phyloP scores from a whole-genome alignment of 768 basidiomycete species.

The Mycena alexandri region DNA sequence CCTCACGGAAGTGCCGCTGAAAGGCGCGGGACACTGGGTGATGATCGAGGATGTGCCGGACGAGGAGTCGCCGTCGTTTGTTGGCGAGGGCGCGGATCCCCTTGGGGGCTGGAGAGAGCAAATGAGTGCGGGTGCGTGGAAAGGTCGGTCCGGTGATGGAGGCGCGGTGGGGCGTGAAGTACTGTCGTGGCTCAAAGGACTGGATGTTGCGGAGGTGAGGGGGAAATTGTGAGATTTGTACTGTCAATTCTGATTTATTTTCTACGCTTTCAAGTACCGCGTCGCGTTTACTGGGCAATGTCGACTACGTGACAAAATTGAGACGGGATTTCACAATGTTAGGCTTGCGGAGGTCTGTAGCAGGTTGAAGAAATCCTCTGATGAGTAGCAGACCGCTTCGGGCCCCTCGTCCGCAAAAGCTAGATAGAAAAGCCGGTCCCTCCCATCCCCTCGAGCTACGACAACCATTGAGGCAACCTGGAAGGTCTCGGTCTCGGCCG shows the following conservation, averaged over 20 bases:
- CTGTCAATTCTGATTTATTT: no score
- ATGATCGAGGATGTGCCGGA: slow-evolving; percentile 62
- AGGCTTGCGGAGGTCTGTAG: background rate
- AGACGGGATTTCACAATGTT: no score
- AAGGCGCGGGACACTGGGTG: slow-evolving; percentile 77
- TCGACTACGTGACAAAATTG: no score
- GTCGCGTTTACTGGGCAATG: no score
- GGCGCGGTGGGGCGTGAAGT: slow-evolving; percentile 32
- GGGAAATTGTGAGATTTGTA: slow-evolving; percentile 9
- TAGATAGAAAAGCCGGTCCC: background rate
- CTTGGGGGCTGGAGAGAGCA: slow-evolving; percentile 20
- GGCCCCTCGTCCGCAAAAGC: background rate
- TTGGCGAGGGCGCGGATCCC: slow-evolving; percentile 18
- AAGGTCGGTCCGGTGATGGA: slow-evolving; percentile 23
- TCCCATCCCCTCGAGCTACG: background rate
- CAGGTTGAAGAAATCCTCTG: background rate
- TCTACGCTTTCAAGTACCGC: no score
- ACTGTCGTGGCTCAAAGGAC: slow-evolving; percentile 11
- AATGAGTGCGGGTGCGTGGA: slow-evolving; percentile 25
- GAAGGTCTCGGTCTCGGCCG: background rate
- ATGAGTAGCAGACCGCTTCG: background rate
- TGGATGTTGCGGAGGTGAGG: background rate
- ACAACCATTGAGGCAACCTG: background rate
- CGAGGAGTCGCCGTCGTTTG: slow-evolving; percentile 40
- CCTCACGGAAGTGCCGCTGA: slow-evolving; percentile 64